Evolutionary conservation across 176 grass and related monocot species (phyloP).

Genomic region (maize (Zea mays)): Zm-B73-REFERENCE-NAM-5.0 NC_050096.1:297955001-297955500

Average conservation of each 20-base stretch:
- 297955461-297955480: conserved; percentile 99
- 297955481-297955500: conserved; percentile 96
- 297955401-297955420: conserved; percentile 99
- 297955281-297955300: conserved; percentile 28
- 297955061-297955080: conserved; percentile 98
- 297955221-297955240: conserved; percentile 3
- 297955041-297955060: conserved; percentile 78
- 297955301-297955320: conserved; percentile 24
- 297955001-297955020: conserved; percentile 95
- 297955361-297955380: conserved; percentile 51
- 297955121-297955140: conserved; percentile 19
- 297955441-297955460: conserved; percentile 92
- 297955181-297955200: no score
- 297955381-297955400: conserved; percentile 86
- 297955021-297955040: conserved; percentile 91
- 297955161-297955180: not conserved
- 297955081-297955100: conserved; percentile 89
- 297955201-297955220: no score
- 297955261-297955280: not conserved
- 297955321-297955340: conserved; percentile 17
- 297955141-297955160: conserved; percentile 26
- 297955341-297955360: conserved; percentile 1
- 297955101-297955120: conserved; percentile 46
- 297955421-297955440: conserved; percentile 95
- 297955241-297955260: not conserved